phyloP scores from a whole-genome alignment of 2,329 filamentous ascomycete species.

The Cladosporium sp. region DNA sequence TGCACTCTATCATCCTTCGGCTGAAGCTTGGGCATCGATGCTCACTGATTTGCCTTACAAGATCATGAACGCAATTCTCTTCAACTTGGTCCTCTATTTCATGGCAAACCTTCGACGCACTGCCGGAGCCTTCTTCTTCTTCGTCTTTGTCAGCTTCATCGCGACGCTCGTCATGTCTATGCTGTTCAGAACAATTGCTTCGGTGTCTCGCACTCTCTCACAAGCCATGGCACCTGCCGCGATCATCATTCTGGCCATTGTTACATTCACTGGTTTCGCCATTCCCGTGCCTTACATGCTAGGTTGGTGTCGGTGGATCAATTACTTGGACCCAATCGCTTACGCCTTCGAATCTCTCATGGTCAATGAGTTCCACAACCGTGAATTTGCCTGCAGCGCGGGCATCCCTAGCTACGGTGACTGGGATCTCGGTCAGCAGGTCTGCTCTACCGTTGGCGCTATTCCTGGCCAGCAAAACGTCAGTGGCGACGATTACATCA shows the following conservation, averaged over 20 bases:
- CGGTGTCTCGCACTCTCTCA: slow-evolving; percentile 66
- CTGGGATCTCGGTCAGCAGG: slow-evolving; percentile 27
- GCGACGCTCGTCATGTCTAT: slow-evolving; percentile 79
- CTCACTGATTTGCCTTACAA: slow-evolving; percentile 84
- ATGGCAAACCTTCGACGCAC: slow-evolving; percentile 78
- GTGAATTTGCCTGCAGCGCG: slow-evolving; percentile 55
- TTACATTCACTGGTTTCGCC: slow-evolving; percentile 68
- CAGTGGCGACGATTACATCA: slow-evolving; percentile 40
- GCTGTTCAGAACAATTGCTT: slow-evolving; percentile 81
- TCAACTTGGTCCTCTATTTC: slow-evolving; percentile 83
- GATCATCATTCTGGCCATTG: slow-evolving; percentile 63
- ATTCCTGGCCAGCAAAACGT: slow-evolving; percentile 41
- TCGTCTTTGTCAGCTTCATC: slow-evolving; percentile 72
- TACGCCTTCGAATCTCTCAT: slow-evolving; percentile 76
- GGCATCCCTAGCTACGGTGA: neutral
- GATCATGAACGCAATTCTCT: slow-evolving; percentile 68
- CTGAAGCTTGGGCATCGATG: slow-evolving; percentile 86
- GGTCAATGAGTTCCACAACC: slow-evolving; percentile 72
- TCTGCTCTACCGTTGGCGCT: slow-evolving; percentile 46
- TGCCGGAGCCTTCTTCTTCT: slow-evolving; percentile 80
- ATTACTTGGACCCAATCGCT: slow-evolving; percentile 74
- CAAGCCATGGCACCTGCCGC: slow-evolving; percentile 59
- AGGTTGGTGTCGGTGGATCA: slow-evolving; percentile 79
- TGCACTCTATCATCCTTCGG: slow-evolving; percentile 84
- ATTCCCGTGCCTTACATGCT: slow-evolving; percentile 65